Base-by-base conservation (phyloP, 768 basidiomycete genomes). In the Clitopilus passeckerianus region DNA sequence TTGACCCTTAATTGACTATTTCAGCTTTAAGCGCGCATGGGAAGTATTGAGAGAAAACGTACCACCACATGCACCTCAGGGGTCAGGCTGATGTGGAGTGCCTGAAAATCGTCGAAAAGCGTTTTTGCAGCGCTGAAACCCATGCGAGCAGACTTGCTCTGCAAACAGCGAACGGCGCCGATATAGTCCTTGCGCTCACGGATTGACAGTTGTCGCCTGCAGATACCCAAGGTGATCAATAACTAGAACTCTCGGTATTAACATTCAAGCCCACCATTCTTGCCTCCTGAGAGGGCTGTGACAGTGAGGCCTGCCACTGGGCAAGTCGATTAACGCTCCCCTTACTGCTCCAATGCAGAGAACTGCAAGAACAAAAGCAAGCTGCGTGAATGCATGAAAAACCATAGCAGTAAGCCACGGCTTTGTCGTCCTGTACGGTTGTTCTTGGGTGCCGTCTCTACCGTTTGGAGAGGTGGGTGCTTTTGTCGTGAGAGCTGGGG, bases 61-160 rank as follows among this genome's bases (percentile, higher is more conserved):
- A 77, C 77, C 50, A 75, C 70, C 8, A 66, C 35, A 60, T 79
- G 76, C 7, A 76, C 65, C 2, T 54, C 34, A 7, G 68, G 66
- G 1, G 74, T 66, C 34, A 69, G 43, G 3, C 60, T 58, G 27
- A 77, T 71, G 55, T 78, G 77, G 15, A 68, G 43, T 0, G 71
- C 74, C 59, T 74, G 72, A 52, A 79, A 74, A 54, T 77, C 76
- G 58, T 79, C 77, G 60, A 71, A 77, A 10, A 75, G 72, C 12
- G 73, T 72, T 41, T 65, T 66, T 9, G 69, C 68, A 1, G 62
- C 66, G 1, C 52, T 53, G 30, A 68, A 59, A 9, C 57, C 43
- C n/a, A 53, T 61, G 12, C 3, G 16, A 7, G 72, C 66, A 1
- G 72, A 74, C 2, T 62, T 64, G 0, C 63, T 57, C 56, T 76